phyloP scores from a whole-genome alignment of 495 filamentous ascomycete species.

The Monascus purpureus region DNA sequence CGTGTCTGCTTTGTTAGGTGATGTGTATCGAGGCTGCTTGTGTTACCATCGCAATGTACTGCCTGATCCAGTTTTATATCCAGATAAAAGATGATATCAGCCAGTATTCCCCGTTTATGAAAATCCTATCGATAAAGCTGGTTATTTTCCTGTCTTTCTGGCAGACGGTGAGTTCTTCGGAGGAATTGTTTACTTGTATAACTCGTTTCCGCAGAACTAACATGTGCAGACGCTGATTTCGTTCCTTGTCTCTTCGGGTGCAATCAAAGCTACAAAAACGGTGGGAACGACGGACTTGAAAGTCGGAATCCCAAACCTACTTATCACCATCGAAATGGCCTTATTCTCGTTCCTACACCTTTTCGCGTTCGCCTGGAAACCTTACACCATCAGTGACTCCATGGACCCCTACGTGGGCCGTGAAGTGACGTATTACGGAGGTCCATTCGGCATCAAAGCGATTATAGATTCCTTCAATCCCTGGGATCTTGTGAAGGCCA shows the following conservation, averaged over 20 bases:
- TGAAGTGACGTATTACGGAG: constrained; percentile 30
- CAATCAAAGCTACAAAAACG: constrained; percentile 38
- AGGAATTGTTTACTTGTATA: background rate
- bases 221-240: constrained; percentile 37
- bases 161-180: constrained; percentile 35
- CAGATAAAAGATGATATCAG: constrained; percentile 46
- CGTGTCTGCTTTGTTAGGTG: constrained; percentile 45
- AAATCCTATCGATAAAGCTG: constrained; percentile 60
- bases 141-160: constrained; percentile 73
- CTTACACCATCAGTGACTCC: constrained; percentile 20
- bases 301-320: constrained; percentile 54
- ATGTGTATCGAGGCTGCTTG: constrained; percentile 54
- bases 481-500: constrained; percentile 67
- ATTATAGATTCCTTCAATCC: constrained; percentile 54
- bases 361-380: constrained; percentile 52
- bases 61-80: constrained; percentile 78
- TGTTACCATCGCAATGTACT: constrained; percentile 85
- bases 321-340: constrained; percentile 65
- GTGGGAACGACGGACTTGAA: constrained; percentile 56
- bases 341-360: constrained; percentile 54
- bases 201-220: too few relatives aligned
- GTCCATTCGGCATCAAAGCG: constrained; percentile 41
- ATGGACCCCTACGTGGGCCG: constrained; percentile 22
- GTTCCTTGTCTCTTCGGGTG: constrained; percentile 35
- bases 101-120: constrained; percentile 51